Conservation (phyloP, 2,329 filamentous ascomycete species). For the Penicillium sp. region DNA sequence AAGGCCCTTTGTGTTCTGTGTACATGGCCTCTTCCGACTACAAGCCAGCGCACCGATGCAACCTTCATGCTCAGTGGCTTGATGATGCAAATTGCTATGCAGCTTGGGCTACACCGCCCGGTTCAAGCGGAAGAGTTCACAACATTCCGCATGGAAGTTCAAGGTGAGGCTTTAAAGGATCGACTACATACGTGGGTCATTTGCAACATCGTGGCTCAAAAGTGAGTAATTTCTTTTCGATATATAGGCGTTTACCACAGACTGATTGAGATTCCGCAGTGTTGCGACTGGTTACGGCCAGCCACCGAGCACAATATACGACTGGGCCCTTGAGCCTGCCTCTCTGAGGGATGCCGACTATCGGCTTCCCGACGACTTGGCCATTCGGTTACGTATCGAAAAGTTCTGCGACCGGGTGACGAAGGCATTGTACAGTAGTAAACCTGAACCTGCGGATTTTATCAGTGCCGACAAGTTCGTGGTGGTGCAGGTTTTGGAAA, state of each 20-base stretch:
- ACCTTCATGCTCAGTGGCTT: slow-evolving; percentile 62
- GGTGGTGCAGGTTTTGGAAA: slow-evolving; percentile 44
- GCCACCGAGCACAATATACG: slow-evolving; percentile 60
- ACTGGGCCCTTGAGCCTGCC: slow-evolving; percentile 52
- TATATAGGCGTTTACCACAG: not conserved
- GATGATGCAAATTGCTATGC: slow-evolving; percentile 66
- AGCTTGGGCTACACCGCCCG: slow-evolving; percentile 60
- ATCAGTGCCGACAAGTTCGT: slow-evolving; percentile 43
- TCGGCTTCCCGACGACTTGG: slow-evolving; percentile 49
- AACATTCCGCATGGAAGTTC: slow-evolving; percentile 50
- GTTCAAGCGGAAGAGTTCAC: slow-evolving; percentile 58
- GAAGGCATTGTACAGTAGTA: slow-evolving; percentile 54
- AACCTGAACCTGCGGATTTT: slow-evolving; percentile 52
- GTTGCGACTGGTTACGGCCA: slow-evolving; percentile 64
- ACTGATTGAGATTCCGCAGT: slow-evolving; percentile 32
- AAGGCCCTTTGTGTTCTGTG: slow-evolving; percentile 62
- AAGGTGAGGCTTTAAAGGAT: slow-evolving; percentile 61
- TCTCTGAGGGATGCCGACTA: slow-evolving; percentile 46
- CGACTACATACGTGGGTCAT: slow-evolving; percentile 63
- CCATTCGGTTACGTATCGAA: slow-evolving; percentile 53
- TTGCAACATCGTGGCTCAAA: slow-evolving; percentile 66
- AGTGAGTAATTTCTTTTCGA: slow-evolving; percentile 39
- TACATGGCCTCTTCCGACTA: slow-evolving; percentile 62
- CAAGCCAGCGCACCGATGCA: slow-evolving; percentile 59
- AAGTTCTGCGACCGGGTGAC: slow-evolving; percentile 59